Evolutionary conservation across 2,329 filamentous ascomycete genomes (phyloP), one percentile per base, ranked within the genome.

Genomic region (Calycina herbarum): DNA sequence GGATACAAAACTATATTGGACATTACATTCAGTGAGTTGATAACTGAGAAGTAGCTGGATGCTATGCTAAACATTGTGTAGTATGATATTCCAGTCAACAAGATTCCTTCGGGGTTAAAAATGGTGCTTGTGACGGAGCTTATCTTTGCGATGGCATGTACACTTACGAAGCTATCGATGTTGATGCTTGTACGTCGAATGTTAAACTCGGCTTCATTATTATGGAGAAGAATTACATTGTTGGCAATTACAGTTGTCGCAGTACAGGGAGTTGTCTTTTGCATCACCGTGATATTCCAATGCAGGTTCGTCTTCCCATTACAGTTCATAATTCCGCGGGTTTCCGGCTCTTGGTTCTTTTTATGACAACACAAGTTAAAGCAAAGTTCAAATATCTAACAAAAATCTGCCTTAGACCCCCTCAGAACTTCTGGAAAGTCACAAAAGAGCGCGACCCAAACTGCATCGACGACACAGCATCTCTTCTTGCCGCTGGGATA

Each of bases 401-500:
- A 17, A 33, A 29, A 20, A 11, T 7, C 4, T 24, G 3, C 20
- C 13, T 27, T 63, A 74, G 78, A 63, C 79, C 79, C 6, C 66
- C 79, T 3, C 76, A 76, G 33, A 74, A 74, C 15, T 79, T 77
- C 68, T 81, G 79, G 79, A 76, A 73, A 11, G 61, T 79, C 1
- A 76, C 76, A 0, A 11, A 63, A 17, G 61, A 64, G 24, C 73
- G 76, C 0, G 75, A 77, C 57, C 71, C 69, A 24, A 72, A 82
- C 20, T 81, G 82, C 57, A 81, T 85, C 48, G 71, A 84, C 31
- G 79, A 87, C 67, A 79, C 82, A 2, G 76, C 77, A 0, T 83
- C 85, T 61, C 79, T 86, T 33, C 79, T 85, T 35, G 79, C 80
- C 42, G 80, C 86, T 42, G 85, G 86, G 1, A 82, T 84, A 33